Percentiles rank a stretch among this genome's conserved stretches.
Conservation (phyloP, 306 rosid species). For the Quercus alba region DNA sequence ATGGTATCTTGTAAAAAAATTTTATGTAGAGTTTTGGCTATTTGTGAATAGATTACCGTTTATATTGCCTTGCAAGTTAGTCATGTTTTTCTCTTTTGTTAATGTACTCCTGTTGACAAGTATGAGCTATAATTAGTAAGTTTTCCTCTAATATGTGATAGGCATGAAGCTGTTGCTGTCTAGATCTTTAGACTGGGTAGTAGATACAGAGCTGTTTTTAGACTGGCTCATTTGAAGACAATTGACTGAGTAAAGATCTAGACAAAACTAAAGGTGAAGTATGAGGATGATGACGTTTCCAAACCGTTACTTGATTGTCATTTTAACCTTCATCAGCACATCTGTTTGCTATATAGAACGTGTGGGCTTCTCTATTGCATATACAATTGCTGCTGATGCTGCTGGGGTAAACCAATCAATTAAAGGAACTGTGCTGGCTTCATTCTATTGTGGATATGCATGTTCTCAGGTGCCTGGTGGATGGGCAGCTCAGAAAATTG, state of each 20-base stretch:
- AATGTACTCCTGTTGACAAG: neutral
- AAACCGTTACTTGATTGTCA: constrained; percentile 73
- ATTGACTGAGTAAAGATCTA: neutral
- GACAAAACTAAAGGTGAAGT: constrained; percentile 16
- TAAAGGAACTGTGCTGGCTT: constrained; percentile 85
- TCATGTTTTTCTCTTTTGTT: neutral
- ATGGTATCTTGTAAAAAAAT: neutral
- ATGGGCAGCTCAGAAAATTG: constrained; percentile 85
- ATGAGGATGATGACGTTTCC: constrained; percentile 48
- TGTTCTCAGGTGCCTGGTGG: constrained; percentile 98
- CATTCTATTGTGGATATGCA: constrained; percentile 93
- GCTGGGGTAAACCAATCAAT: constrained; percentile 67
- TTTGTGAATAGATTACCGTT: neutral
- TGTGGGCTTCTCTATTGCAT: constrained; percentile 91
- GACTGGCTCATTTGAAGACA: neutral
- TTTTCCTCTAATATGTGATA: neutral
- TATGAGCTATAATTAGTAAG: neutral
- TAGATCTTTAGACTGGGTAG: neutral
- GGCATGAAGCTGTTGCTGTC: neutral
- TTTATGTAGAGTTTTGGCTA: neutral
- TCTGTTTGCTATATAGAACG: constrained; percentile 91
- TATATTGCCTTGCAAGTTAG: neutral
- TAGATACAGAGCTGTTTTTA: neutral
- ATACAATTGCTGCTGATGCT: constrained; percentile 88
- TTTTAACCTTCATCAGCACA: constrained; percentile 86